Evolutionary conservation across 176 grass and related monocot genomes (phyloP).

Genomic region (Lolium multiflorum): DNA sequence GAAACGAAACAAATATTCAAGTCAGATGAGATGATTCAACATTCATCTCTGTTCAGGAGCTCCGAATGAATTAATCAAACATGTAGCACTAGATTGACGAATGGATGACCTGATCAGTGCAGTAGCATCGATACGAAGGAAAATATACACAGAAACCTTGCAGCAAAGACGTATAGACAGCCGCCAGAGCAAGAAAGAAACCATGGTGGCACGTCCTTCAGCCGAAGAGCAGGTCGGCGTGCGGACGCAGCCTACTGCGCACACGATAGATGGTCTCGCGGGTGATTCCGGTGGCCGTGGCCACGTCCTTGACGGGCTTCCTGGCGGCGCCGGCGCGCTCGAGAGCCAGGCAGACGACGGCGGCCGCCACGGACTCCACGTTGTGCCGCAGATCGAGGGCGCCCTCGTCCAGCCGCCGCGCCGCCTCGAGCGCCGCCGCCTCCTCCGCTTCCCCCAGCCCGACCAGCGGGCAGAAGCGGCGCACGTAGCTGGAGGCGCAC

Average conservation of each 20-base stretch:
- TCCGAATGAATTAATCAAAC: background rate
- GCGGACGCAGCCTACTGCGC: background rate
- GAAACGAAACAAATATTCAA: no score
- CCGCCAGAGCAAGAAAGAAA: background rate
- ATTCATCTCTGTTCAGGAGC: background rate
- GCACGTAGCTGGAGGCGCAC: no score
- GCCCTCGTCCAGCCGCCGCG: background rate
- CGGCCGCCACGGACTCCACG: conserved; percentile 34
- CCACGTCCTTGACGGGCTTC: conserved; percentile 25
- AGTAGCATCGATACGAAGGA: background rate
- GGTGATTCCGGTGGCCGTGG: conserved; percentile 44
- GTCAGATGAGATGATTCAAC: no score
- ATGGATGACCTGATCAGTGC: background rate
- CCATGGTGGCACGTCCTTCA: background rate
- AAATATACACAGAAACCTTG: background rate
- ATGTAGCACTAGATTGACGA: background rate
- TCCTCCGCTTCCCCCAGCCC: conserved; percentile 37
- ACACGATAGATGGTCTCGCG: conserved; percentile 7
- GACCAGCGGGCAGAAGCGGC: background rate
- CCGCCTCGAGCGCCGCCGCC: background rate
- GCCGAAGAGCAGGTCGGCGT: background rate
- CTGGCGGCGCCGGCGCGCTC: background rate
- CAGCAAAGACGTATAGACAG: no score
- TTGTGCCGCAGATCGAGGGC: conserved; percentile 42
- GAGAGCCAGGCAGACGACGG: conserved; percentile 33